Percentiles rank a stretch among this genome's conserved stretches.
These are phyloP conservation scores for Colletotrichum tamarilloi DNA, from an alignment of 2,329 filamentous ascomycete genomes.

Conservation along the genomic window DNA sequence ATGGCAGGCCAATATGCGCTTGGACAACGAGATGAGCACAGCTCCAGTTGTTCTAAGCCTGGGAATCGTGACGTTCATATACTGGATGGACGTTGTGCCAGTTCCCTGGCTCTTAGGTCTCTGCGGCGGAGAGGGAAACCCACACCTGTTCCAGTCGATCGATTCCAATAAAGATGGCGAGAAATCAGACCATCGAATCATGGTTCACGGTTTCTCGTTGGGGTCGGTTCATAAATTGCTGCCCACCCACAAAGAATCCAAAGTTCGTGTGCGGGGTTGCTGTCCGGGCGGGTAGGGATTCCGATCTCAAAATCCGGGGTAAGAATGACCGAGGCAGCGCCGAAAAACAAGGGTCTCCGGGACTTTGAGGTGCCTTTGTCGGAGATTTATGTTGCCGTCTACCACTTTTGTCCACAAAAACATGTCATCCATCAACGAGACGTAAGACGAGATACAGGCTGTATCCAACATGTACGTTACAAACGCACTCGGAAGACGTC, in stretches of 20 bases:
- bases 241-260: constrained; percentile 1
- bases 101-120: neutral
- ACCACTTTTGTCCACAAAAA: neutral
- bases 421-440: neutral
- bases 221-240: neutral
- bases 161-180: neutral
- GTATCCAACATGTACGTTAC: neutral
- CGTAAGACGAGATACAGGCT: neutral
- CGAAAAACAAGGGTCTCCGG: constrained; percentile 13
- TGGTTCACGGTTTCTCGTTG: neutral
- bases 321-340: constrained; percentile 18
- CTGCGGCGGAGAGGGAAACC: neutral
- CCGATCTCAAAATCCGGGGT: constrained; percentile 25
- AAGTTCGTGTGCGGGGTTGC: constrained; percentile 23
- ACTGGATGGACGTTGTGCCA: neutral
- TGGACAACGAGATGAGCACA: neutral
- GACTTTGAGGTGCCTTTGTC: neutral
- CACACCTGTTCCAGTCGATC: neutral
- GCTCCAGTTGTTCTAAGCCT: neutral
- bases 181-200: constrained; percentile 17
- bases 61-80: constrained; percentile 14
- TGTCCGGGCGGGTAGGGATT: neutral
- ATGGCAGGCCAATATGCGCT: neutral
- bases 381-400: constrained; percentile 12
- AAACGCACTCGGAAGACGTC: too few relatives aligned